phyloP scores from a whole-genome alignment of 768 basidiomycete genomes.

The Xanthoconium purpureum region DNA sequence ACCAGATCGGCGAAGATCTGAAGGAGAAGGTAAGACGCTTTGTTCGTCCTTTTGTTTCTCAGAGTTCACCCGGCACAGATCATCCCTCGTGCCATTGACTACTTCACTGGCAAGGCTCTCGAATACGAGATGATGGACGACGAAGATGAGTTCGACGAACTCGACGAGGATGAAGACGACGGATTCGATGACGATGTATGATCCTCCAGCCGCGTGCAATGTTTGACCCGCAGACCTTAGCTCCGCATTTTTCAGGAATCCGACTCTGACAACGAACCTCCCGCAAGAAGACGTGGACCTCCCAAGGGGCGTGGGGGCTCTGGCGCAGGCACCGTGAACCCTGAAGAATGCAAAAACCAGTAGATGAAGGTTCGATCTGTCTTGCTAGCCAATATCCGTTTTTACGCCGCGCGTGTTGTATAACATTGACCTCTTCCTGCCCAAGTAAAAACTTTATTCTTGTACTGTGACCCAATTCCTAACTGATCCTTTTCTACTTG shows the following conservation, averaged over 20 bases:
- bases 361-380: conserved; percentile 33
- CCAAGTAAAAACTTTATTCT: conserved; percentile 10
- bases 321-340: conserved; percentile 42
- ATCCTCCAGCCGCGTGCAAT: conserved; percentile 16
- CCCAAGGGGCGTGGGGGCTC: conserved; percentile 54
- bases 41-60: background rate
- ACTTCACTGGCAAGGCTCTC: conserved; percentile 95
- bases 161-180: conserved; percentile 49
- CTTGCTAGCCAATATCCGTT: conserved; percentile 20
- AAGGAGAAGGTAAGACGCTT: conserved; percentile 76
- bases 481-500: background rate
- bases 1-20: conserved; percentile 96
- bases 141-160: conserved; percentile 59
- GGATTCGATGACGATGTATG: conserved; percentile 60
- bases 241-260: conserved; percentile 47
- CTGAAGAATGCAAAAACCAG: conserved; percentile 94
- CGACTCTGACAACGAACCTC: conserved; percentile 64
- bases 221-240: conserved; percentile 18
- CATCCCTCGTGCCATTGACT: conserved; percentile 93
- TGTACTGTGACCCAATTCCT: too few species aligned
- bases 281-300: conserved; percentile 54
- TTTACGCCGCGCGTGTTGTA: conserved; percentile 9
- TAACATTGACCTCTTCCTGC: conserved; percentile 12
- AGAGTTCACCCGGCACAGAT: conserved; percentile 47
- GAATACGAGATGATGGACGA: conserved; percentile 67